Evolutionary conservation across 1,284 basidiomycete species (phyloP), one percentile per base, ranked within the genome.

Genomic region (Mycosarcoma maydis): DNA sequence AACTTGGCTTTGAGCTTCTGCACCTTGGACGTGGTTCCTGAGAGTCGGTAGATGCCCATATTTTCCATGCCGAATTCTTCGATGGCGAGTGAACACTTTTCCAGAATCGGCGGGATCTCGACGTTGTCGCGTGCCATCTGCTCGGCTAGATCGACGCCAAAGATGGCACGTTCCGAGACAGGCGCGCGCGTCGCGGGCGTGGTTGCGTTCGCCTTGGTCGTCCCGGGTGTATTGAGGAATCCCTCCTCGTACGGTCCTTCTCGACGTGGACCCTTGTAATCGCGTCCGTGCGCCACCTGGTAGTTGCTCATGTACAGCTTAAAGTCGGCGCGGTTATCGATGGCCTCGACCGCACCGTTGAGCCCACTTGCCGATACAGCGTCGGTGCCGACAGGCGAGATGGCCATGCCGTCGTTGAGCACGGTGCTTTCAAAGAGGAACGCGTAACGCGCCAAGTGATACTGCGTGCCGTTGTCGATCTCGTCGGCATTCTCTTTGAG

Each of bases 261-360:
- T 11, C 83, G 58, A 11, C 77, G 55, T 2, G 83, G 82, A 4
- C 82, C 82, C 13, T 72, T 70, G 45, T 81, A 80, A 10, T 72
- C 92, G 30, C 86, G 83, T 14, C 87, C 92, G 64, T 91, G 90
- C 6, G 92, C 92, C 70, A 88, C 85, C 5, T 91, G 90, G 80
- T 96, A 98, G 79, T 96, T 93, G 80, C 96, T 91, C 94, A 99
- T 96, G 82, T 91, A 99, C 19, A 87, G 87, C 83, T 91, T 95
- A 84, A 99, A 98, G 83, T 99, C 96, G 36, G 88, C 86, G 23
- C 92, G 88, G 77, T 94, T 94, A 83, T 99, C 95, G 73, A 99
- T 96, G 9, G 87, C 86, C 80, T 98, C 94, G 53, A 91, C 90
- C 7, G 92, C 88, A 0, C 89, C 85, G 80, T 95, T 96, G 41